Conservation (phyloP, 108 stramenopile species). For the Skeletonema tropicum region DNA sequence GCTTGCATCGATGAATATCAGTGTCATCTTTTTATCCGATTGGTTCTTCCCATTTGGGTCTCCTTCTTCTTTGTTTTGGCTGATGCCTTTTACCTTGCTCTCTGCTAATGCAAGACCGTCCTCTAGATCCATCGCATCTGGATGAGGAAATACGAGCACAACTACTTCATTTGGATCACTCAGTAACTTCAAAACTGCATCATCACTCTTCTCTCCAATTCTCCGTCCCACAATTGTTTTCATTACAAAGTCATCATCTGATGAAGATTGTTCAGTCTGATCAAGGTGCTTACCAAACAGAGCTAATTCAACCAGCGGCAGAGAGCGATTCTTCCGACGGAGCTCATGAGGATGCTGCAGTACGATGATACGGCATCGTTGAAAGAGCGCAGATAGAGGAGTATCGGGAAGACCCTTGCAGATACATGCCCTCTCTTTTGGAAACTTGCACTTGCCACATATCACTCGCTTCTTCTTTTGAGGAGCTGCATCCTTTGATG, state of each 20-base stretch:
- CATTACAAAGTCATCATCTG: conserved; percentile 36
- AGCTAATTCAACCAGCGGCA: conserved; percentile 73
- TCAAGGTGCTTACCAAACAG: conserved; percentile 19
- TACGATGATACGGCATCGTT: conserved; percentile 47
- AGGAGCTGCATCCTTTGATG: background rate
- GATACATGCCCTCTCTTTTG: conserved; percentile 48
- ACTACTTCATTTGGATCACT: conserved; percentile 43
- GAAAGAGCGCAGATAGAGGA: conserved; percentile 38
- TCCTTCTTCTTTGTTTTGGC: conserved; percentile 8
- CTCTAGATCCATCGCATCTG: conserved; percentile 44
- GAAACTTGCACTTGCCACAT: background rate
- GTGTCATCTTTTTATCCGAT: conserved; percentile 40
- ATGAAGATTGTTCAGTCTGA: background rate
- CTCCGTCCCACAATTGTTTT: conserved; percentile 52
- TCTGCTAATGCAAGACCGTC: conserved; percentile 41
- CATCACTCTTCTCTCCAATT: conserved; percentile 49
- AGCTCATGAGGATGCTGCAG: conserved; percentile 82
- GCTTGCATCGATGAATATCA: conserved; percentile 78
- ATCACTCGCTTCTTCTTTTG: background rate
- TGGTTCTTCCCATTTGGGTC: background rate
- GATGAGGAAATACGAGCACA: conserved; percentile 46
- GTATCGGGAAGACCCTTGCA: conserved; percentile 56
- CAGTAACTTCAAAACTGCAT: conserved; percentile 30
- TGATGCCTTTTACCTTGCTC: conserved; percentile 1
- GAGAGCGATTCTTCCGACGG: conserved; percentile 66